Evolutionary conservation across 768 basidiomycete genomes (phyloP), one percentile per base, ranked within the genome.

Genomic region (Favolaschia claudopus): DNA sequence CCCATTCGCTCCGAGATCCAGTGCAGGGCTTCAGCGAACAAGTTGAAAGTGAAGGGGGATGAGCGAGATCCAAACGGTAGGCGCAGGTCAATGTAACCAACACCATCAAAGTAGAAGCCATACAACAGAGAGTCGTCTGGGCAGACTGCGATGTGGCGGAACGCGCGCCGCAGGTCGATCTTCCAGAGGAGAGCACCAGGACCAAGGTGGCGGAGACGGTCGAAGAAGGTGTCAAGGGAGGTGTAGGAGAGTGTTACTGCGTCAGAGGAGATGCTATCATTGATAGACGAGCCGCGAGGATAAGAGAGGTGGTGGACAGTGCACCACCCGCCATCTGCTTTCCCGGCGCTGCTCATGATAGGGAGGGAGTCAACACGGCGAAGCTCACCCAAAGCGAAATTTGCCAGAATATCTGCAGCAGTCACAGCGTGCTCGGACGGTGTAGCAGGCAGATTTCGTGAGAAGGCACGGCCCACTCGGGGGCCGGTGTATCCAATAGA

Each of bases 361-460:
- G 51, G 51, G 51, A 53, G 31, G 19, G 40, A 38, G 34, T 33
- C 40, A 24, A 53, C 51, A 4, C 40, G 51, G 51, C 39, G 40
- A 53, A 53, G 51, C 27, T 43, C 51, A 22, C 51, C 51, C 2
- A 53, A n/a, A 29, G n/a, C 20, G 29, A 43, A 14, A 38, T 31
- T 53, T n/a, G 39, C 39, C n/a, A 40, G 27, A 9, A 53, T 43
- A 53, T 53, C 51, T 25, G 31, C 51, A 13, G 51, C 51, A 22
- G 39, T 53, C 19, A 40, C 51, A 42, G 51, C 40, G 51, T 53
- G 40, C 51, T 53, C 39, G 40, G 51, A 53, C 40, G 31, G 51
- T 7, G 51, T 53, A 53, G 40, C 52, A 43, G 52, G 52, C 24
- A 53, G 52, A 53, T 53, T 53, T 43, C 52, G 42, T 43, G 22